Base-by-base conservation (phyloP, 1,284 basidiomycete species). In the Ustilago trichophora region DNA sequence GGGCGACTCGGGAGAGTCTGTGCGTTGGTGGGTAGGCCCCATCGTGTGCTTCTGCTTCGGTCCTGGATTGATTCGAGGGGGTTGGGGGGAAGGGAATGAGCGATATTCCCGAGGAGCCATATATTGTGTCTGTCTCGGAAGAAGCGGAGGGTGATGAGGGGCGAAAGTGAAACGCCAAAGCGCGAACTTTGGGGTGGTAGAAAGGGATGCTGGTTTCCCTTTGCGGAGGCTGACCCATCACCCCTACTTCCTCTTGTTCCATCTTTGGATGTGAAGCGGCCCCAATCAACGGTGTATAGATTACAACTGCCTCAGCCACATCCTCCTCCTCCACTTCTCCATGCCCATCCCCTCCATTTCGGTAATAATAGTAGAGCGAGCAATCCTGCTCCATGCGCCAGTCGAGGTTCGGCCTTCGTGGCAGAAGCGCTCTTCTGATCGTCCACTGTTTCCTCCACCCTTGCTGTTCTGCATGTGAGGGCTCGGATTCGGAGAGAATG, bases 1-100 rank as follows among this genome's bases (percentile, higher is more conserved):
- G 83, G 31, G 88, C 89, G 0, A 92, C 96, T 16, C 92, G 87
- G 67, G 90, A 89, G 0, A 95, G 84, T 4, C 92, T 84, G 80
- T 6, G 87, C 84, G n/a, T 43, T 9, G 64, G 59, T 9, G 22
- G 60, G 32, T 42, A 57, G 22, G 18, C 6, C 37, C 37, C 48
- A 15, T 13, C 24, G 4, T 18, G 9, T 32, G 19, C 22, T 22
- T 16, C 12, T 3, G 13, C 13, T 25, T 4, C 15, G 16, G 13
- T 27, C 37, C n/a, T n/a, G n/a, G n/a, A n/a, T n/a, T n/a, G n/a
- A n/a, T n/a, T n/a, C n/a, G n/a, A n/a, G n/a, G n/a, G n/a, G n/a
- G n/a, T n/a, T n/a, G n/a, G 12, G 46, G n/a, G 6, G 65, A 80
- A 67, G 0, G 76, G 65, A 36, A 88, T 73, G 2, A 86, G 83